Conservation (phyloP, 2,329 filamentous ascomycete species). For the Leptographium lundbergii region DNA sequence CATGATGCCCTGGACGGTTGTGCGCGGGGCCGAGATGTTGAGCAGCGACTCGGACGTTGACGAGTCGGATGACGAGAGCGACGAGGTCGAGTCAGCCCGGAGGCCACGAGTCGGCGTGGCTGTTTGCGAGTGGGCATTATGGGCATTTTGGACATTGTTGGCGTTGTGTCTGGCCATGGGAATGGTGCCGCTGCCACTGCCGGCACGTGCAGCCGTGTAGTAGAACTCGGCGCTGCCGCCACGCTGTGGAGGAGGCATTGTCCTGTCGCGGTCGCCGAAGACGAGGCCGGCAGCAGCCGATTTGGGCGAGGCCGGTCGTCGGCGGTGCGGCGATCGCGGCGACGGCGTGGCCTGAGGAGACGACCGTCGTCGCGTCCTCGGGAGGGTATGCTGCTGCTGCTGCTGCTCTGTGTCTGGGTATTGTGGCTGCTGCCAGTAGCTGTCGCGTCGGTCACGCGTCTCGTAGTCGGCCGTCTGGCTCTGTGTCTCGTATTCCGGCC, state of each 20-base stretch:
- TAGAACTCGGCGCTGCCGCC: neutral
- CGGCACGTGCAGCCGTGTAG: neutral
- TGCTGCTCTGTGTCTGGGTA: neutral
- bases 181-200: neutral
- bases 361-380: neutral
- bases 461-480: neutral
- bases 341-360: neutral
- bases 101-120: conserved; percentile 7
- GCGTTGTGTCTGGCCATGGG: neutral
- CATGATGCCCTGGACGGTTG: conserved; percentile 19
- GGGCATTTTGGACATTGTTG: neutral
- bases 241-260: neutral
- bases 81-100: conserved; percentile 10
- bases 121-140: conserved; percentile 6
- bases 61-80: conserved; percentile 15
- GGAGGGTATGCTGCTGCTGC: neutral
- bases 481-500: neutral
- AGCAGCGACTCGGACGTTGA: conserved; percentile 22
- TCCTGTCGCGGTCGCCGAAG: neutral
- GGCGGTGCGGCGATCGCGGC: neutral
- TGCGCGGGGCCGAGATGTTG: conserved; percentile 20
- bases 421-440: neutral
- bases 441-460: neutral
- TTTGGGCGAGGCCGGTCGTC: neutral
- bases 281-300: neutral